Evolutionary conservation across 192 early-diverging fungal genomes (phyloP), one percentile per base, ranked within the genome.

Genomic region (Funneliformis mosseae): DNA sequence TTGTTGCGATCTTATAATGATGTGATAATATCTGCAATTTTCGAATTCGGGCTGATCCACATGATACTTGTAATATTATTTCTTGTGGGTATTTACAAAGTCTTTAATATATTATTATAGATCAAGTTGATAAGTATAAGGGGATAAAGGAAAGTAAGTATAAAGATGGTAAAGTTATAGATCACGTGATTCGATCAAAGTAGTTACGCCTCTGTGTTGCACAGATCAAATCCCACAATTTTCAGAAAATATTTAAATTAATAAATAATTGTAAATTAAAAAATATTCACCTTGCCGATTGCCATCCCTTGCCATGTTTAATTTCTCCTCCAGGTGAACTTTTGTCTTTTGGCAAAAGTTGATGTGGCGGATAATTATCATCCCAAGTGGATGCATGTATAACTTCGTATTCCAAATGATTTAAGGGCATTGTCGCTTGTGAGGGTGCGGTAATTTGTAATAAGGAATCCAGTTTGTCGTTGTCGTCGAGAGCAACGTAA

Each of bases 1-100:
- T 90, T 21, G 90, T 88, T 0, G 94, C 85, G 61, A 95, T 94
- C 80, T 92, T 95, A 87, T 90, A 94, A 73, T 95, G 93, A 81
- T 95, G 94, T 18, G 89, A 89, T 14, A 95, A 79, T 25, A 95
- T 80, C 70, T 95, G 89, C 73, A 95, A 83, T 80, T 93, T 92
- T 25, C 83, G 78, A 39, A 95, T 84, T 59, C 88, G 85, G 55
- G 89, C 90, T 41, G 80, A 62, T 5, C 92, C 92, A 41, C 85
- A 80, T 7, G 79, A 79, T 38, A 94, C 83, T 55, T 84, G 85
- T 50, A 95, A 69, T 45, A 93, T 88, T 9, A 95, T 79, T 66
- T 86, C 84, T 83, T 95, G 94, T 23, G 94, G 94, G 71, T 89
- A 95, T 45, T 78, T 80, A 78, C 93, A 92, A 79, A 91, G 90